These are phyloP conservation scores for Vicia faba DNA, from an alignment of 306 rosid genomes.

Conservation along the genomic window DNA sequence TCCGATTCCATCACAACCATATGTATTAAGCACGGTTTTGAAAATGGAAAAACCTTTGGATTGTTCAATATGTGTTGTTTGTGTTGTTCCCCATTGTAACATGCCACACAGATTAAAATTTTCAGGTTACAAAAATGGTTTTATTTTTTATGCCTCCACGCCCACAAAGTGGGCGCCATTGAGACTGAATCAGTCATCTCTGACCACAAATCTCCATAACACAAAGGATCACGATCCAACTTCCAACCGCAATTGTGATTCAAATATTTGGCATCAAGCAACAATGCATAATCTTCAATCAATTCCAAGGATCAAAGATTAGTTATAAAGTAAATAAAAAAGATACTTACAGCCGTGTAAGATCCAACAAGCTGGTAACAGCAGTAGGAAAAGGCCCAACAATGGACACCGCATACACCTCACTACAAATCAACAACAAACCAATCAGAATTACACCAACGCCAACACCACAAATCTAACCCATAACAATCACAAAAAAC, in stretches of 20 bases:
- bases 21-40: not conserved
- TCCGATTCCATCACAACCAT: conserved; percentile 19
- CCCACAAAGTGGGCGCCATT: not conserved
- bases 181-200: not conserved
- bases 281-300: conserved; percentile 2
- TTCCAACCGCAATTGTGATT: not conserved
- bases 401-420: conserved; percentile 96
- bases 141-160: not conserved
- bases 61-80: not conserved
- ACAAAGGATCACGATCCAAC: not conserved
- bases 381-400: conserved; percentile 99
- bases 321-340: conserved; percentile 7
- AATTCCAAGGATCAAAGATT: not conserved
- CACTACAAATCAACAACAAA: conserved; percentile 54
- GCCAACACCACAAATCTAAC: conserved; percentile 20
- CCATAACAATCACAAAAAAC: not conserved
- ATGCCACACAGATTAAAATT: not conserved
- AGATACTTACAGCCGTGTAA: conserved; percentile 78
- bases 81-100: not conserved
- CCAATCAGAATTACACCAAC: conserved; percentile 27
- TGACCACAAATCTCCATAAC: not conserved
- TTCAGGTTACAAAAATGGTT: not conserved
- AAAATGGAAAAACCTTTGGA: not conserved
- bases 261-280: not conserved
- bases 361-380: conserved; percentile 96